Conservation (phyloP, 495 filamentous ascomycete species). For the Daldinia concentrica region DNA sequence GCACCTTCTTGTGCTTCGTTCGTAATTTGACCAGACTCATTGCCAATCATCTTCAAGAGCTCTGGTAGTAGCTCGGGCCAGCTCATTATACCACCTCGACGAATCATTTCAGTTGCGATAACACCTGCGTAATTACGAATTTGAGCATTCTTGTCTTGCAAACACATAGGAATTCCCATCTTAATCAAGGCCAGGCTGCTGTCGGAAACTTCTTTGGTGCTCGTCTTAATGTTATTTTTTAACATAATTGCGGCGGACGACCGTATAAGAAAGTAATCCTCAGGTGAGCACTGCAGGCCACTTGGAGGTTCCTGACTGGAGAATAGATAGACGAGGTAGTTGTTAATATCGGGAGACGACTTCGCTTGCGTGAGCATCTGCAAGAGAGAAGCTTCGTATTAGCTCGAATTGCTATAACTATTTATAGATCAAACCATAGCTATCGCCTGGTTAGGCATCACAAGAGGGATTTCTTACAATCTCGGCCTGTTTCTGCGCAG, state of each 20-base stretch:
- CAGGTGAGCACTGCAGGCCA: conserved; percentile 62
- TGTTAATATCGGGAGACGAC: conserved; percentile 90
- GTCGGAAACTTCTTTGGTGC: conserved; percentile 75
- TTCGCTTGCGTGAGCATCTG: conserved; percentile 96
- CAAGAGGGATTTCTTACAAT: conserved; percentile 55
- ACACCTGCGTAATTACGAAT: conserved; percentile 91
- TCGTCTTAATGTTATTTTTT: conserved; percentile 86
- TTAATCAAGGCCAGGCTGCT: conserved; percentile 76
- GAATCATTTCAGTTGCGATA: conserved; percentile 93
- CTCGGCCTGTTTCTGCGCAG: conserved; percentile 84
- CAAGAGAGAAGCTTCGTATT: conserved; percentile 29
- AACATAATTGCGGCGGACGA: conserved; percentile 91
- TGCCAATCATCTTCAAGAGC: conserved; percentile 77
- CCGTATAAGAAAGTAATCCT: conserved; percentile 77
- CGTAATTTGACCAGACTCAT: conserved; percentile 71
- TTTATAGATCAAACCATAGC: conserved; percentile 1
- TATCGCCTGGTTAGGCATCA: not conserved
- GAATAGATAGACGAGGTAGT: conserved; percentile 93
- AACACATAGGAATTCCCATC: conserved; percentile 75
- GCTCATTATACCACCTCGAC: conserved; percentile 81
- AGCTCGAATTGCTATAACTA: conserved; percentile 34
- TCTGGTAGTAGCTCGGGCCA: conserved; percentile 93
- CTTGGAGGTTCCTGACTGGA: conserved; percentile 71
- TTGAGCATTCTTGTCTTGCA: conserved; percentile 82
- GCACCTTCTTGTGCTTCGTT: conserved; percentile 86